Evolutionary conservation across 2,329 filamentous ascomycete genomes (phyloP).

Genomic region (Phialophora tarda): DNA sequence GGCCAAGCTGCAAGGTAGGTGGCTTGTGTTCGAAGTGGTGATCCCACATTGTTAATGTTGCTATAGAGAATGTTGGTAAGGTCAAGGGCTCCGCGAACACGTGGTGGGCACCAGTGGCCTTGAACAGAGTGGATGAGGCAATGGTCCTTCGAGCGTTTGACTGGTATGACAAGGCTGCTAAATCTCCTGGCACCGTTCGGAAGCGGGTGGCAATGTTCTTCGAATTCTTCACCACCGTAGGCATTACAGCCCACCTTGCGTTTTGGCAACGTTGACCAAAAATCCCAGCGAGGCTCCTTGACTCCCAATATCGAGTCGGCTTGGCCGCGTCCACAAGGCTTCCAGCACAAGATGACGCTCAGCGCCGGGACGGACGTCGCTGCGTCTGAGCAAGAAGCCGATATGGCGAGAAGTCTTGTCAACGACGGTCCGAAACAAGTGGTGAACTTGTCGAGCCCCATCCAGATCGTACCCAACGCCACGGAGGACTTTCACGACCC

Average conservation of each 20-base stretch:
- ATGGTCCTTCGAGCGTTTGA: constrained; percentile 18
- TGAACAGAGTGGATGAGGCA: constrained; percentile 4
- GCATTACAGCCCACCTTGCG: background rate
- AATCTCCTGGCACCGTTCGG: background rate
- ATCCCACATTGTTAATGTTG: background rate
- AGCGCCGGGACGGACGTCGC: constrained; percentile 14
- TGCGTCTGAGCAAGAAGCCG: background rate
- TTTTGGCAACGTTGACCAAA: background rate
- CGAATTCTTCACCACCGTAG: constrained; percentile 12
- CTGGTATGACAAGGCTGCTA: constrained; percentile 11
- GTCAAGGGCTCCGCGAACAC: constrained; percentile 12
- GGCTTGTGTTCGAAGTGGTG: background rate
- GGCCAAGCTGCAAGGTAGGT: constrained; percentile 11
- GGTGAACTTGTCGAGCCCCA: background rate
- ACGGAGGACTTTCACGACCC: constrained; percentile 12
- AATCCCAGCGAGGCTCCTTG: constrained; percentile 7
- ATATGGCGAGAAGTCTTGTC: constrained; percentile 10
- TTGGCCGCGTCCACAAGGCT: constrained; percentile 16
- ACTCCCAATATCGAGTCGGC: constrained; percentile 3
- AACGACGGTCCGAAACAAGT: constrained; percentile 8
- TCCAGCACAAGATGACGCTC: constrained; percentile 14
- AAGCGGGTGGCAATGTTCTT: constrained; percentile 6
- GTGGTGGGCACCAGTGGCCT: constrained; percentile 15
- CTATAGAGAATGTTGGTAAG: constrained; percentile 7
- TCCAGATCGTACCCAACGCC: constrained; percentile 12